These are phyloP conservation scores for Endothia cerciana DNA, from an alignment of 2,329 filamentous ascomycete species.

Conservation along the genomic window DNA sequence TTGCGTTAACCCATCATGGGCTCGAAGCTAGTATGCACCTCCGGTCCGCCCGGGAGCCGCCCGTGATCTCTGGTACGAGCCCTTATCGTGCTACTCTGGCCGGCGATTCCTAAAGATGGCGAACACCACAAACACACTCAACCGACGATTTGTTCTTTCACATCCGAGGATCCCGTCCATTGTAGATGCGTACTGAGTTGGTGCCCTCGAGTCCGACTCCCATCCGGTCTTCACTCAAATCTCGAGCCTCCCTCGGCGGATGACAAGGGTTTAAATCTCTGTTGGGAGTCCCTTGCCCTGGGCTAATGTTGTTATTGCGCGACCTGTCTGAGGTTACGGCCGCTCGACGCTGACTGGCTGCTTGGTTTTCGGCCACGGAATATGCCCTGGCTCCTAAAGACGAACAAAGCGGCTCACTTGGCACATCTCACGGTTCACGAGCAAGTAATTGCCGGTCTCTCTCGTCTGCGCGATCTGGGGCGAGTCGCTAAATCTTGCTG, in stretches of 20 bases:
- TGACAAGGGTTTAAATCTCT: not conserved
- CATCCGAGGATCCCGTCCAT: not conserved
- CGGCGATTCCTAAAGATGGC: not conserved
- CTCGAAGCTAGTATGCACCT: not conserved
- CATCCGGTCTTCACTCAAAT: not conserved
- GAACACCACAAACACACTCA: not conserved
- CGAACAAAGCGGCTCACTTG: conserved; percentile 12
- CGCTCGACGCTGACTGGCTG: conserved; percentile 2
- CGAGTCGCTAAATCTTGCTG: conserved; percentile 26
- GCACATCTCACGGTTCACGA: conserved; percentile 16
- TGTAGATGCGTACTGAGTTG: not conserved
- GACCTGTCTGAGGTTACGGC: conserved; percentile 15
- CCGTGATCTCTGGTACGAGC: not conserved
- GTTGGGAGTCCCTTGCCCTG: conserved; percentile 7
- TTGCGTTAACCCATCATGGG: not conserved
- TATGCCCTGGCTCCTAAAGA: conserved; percentile 4
- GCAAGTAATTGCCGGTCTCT: conserved; percentile 16
- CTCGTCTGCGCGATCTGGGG: conserved; percentile 26
- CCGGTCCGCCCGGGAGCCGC: not conserved
- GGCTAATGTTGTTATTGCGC: not conserved
- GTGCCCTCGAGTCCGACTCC: not conserved
- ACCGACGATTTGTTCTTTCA: not conserved
- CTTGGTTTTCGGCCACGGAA: not conserved
- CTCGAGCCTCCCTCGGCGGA: conserved; percentile 1
- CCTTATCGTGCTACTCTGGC: not conserved